Evolutionary conservation across 176 grass and related monocot species (phyloP).

Genomic region (Phoenix dactylifera): DNA sequence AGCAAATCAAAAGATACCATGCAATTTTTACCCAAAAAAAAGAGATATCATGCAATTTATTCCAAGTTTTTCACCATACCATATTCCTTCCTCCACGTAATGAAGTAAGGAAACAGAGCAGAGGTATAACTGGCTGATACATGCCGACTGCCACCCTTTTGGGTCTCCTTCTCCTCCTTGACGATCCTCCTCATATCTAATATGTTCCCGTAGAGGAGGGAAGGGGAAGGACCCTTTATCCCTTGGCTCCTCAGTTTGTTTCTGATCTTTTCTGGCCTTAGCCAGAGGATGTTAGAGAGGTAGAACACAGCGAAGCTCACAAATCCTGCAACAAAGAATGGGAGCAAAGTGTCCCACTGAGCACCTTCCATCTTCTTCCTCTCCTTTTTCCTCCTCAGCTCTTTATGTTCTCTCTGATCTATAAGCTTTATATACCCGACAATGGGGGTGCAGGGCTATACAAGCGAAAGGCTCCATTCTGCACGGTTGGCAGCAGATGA

Average conservation of each 20-base stretch:
- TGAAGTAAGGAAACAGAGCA: conserved; percentile 53
- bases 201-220: conserved; percentile 58
- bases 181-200: conserved; percentile 51
- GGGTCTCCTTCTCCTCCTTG: conserved; percentile 10
- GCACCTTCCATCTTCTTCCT: too few relatives aligned
- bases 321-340: conserved; percentile 19
- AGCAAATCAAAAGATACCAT: neutral
- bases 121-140: conserved; percentile 26
- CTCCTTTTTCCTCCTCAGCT: too few relatives aligned
- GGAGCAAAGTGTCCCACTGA: neutral
- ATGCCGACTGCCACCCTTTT: neutral
- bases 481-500: too few relatives aligned
- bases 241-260: conserved; percentile 52
- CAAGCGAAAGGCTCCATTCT: too few relatives aligned
- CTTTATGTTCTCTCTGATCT: too few relatives aligned
- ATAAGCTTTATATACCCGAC: too few relatives aligned
- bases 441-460: too few relatives aligned
- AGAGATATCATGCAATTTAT: neutral
- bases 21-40: too few relatives aligned
- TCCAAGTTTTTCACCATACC: conserved; percentile 21
- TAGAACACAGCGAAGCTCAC: conserved; percentile 28
- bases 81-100: conserved; percentile 48
- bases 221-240: conserved; percentile 62
- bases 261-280: conserved; percentile 42
- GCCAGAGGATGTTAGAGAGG: conserved; percentile 29